A percentile compares a stretch with the other conserved stretches of the same genome.
Conservation (phyloP, 2,329 filamentous ascomycete genomes). For the Fonsecaea nubica region DNA sequence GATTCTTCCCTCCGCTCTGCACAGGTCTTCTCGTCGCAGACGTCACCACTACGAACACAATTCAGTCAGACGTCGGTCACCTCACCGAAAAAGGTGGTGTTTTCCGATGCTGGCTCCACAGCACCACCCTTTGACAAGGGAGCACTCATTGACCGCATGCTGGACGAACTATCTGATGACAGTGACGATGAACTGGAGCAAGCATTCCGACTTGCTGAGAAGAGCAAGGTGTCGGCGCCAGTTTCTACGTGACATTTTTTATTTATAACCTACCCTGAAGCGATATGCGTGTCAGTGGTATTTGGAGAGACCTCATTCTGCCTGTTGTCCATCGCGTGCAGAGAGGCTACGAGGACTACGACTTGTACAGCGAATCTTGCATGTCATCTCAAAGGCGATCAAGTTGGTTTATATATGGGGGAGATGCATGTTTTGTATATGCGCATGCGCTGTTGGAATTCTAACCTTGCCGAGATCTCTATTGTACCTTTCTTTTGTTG, state of each 20-base stretch:
- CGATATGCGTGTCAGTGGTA: background rate
- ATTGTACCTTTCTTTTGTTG: background rate
- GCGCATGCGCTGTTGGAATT: background rate
- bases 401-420: background rate
- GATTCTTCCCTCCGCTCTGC: slow-evolving; percentile 34
- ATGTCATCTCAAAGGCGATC: slow-evolving; percentile 15
- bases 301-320: slow-evolving; percentile 15
- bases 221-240: slow-evolving; percentile 25
- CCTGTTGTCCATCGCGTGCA: background rate
- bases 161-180: slow-evolving; percentile 42
- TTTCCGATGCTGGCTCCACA: slow-evolving; percentile 29
- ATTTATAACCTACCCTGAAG: background rate
- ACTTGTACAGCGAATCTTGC: slow-evolving; percentile 27
- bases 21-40: slow-evolving; percentile 36
- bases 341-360: slow-evolving; percentile 32
- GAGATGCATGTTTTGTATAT: slow-evolving; percentile 9
- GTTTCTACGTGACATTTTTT: slow-evolving; percentile 24
- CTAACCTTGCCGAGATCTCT: slow-evolving; percentile 4
- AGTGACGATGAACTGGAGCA: slow-evolving; percentile 41
- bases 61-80: slow-evolving; percentile 36
- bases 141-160: slow-evolving; percentile 43
- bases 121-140: slow-evolving; percentile 32
- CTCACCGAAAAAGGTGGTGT: slow-evolving; percentile 39
- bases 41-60: slow-evolving; percentile 35
- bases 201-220: slow-evolving; percentile 34